Evolutionary conservation across 2,329 filamentous ascomycete genomes (phyloP).

Genomic region (Neocucurbitaria cava): DNA sequence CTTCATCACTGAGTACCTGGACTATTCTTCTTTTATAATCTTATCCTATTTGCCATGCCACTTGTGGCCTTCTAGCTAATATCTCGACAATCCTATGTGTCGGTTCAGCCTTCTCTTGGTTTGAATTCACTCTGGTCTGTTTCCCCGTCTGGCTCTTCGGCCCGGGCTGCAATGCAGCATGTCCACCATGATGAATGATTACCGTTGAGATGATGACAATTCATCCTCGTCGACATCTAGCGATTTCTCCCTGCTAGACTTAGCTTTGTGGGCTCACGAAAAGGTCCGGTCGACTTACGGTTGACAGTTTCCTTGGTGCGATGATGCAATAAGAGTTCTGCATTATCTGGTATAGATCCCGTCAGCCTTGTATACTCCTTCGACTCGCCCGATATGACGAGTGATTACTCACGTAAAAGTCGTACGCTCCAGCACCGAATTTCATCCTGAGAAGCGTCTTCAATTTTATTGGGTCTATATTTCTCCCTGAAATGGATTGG

Average conservation of each 20-base stretch:
- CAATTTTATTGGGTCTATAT: constrained; percentile 15
- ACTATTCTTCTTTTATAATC: too few species aligned
- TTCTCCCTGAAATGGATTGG: constrained; percentile 13
- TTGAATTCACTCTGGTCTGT: background rate
- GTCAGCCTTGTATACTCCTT: background rate
- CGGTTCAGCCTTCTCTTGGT: too few species aligned
- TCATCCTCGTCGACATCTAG: constrained; percentile 5
- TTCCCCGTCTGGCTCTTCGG: background rate
- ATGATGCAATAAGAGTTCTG: constrained; percentile 18
- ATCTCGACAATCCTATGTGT: too few species aligned
- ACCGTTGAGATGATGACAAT: background rate
- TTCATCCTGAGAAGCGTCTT: constrained; percentile 11
- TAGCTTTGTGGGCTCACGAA: background rate
- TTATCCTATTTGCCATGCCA: too few species aligned
- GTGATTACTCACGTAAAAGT: constrained; percentile 2
- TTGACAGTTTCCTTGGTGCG: constrained; percentile 14
- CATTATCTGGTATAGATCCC: constrained; percentile 2
- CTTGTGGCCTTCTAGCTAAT: too few species aligned
- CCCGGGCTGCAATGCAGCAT: background rate
- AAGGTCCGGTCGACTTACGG: background rate
- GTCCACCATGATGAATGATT: background rate
- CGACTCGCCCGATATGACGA: background rate
- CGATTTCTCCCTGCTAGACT: constrained; percentile 4
- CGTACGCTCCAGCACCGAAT: constrained; percentile 15
- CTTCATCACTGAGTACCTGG: too few species aligned